Evolutionary conservation across 345 rosid genomes (phyloP).

Genomic region (Toxicodendron radicans): DNA sequence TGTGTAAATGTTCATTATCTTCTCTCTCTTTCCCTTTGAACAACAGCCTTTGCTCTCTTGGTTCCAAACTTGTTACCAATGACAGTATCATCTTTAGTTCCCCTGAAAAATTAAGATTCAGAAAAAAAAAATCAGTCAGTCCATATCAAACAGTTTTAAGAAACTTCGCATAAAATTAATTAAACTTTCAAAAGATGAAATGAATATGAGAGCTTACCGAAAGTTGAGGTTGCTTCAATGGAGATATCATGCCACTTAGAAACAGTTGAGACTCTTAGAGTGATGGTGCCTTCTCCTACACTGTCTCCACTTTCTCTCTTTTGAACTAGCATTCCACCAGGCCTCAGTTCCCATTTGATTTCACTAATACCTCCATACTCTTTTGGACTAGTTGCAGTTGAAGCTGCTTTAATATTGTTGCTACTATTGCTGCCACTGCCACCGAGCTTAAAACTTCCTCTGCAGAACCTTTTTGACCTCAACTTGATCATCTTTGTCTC

Average conservation of each 20-base stretch:
- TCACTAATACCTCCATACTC: constrained; percentile 37
- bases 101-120: constrained; percentile 40
- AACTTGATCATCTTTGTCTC: constrained; percentile 53
- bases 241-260: constrained; percentile 69
- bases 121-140: background rate
- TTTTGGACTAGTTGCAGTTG: constrained; percentile 19
- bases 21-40: constrained; percentile 95
- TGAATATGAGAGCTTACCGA: constrained; percentile 45
- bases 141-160: background rate
- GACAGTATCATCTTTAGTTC: constrained; percentile 83
- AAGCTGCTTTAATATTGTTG: constrained; percentile 26
- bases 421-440: constrained; percentile 29
- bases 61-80: constrained; percentile 66
- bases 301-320: constrained; percentile 53
- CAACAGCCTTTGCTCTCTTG: constrained; percentile 75
- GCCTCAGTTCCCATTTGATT: constrained; percentile 84
- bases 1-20: constrained; percentile 72
- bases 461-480: constrained; percentile 68
- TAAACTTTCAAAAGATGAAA: background rate
- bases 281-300: constrained; percentile 46
- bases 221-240: constrained; percentile 79
- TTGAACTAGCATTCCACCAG: constrained; percentile 96
- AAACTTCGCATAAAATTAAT: too few species aligned
- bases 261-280: constrained; percentile 69
- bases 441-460: constrained; percentile 56